Evolutionary conservation across 2,329 filamentous ascomycete species (phyloP).

Genomic region (Paraphoma sp.): DNA sequence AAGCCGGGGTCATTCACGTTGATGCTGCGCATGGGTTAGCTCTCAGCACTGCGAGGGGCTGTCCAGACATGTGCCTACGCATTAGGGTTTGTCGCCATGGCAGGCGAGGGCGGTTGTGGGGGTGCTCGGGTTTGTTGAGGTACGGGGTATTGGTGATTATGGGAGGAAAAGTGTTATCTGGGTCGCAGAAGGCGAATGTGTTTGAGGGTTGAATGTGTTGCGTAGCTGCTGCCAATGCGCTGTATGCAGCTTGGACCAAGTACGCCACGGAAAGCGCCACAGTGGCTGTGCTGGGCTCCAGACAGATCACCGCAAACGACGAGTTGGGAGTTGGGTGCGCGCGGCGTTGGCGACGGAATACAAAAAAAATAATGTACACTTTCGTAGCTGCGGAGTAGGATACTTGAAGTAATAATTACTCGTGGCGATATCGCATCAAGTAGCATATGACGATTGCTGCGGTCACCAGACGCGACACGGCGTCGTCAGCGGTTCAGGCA

Average conservation of each 20-base stretch:
- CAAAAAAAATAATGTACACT: no score
- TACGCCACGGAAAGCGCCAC: constrained; percentile 8
- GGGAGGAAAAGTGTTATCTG: constrained; percentile 14
- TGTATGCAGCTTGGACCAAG: constrained; percentile 15
- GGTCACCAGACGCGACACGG: constrained; percentile 36
- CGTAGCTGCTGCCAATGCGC: constrained; percentile 24
- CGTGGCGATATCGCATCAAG: not conserved
- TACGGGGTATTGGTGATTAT: constrained; percentile 4
- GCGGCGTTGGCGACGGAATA: not conserved
- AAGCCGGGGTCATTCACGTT: constrained; percentile 75
- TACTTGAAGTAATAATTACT: no score
- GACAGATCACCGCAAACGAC: not conserved
- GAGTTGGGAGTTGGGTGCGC: not conserved
- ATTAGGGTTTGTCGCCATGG: constrained; percentile 51
- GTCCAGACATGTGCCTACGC: constrained; percentile 40
- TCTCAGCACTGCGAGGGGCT: constrained; percentile 24
- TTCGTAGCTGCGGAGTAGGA: no score
- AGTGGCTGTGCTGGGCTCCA: not conserved
- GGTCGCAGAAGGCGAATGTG: constrained; percentile 24
- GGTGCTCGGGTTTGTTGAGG: constrained; percentile 7
- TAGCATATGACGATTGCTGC: constrained; percentile 23
- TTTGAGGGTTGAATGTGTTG: constrained; percentile 24
- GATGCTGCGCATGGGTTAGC: constrained; percentile 59
- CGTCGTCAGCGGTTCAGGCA: constrained; percentile 46
- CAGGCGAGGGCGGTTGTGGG: constrained; percentile 25